phyloP scores from a whole-genome alignment of 2,329 filamentous ascomycete species.

The Zasmidium angulare region DNA sequence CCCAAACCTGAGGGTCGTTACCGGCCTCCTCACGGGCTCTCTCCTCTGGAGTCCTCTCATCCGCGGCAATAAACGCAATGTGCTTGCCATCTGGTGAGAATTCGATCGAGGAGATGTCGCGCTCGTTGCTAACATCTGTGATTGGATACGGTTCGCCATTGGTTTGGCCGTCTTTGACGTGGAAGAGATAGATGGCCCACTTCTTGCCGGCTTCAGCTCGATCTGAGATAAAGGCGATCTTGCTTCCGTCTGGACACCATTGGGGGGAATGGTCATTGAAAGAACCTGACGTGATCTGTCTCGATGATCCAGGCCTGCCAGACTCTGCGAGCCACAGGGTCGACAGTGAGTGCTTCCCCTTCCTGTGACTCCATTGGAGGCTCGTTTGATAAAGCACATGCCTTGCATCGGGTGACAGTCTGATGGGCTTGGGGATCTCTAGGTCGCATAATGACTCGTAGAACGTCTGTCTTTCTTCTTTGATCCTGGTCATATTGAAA shows the following conservation, averaged over 20 bases:
- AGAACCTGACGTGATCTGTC: conserved; percentile 29
- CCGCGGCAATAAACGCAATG: conserved; percentile 37
- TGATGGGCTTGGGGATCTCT: conserved; percentile 25
- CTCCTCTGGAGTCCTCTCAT: conserved; percentile 35
- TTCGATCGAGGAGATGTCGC: conserved; percentile 27
- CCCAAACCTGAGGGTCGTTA: conserved; percentile 40
- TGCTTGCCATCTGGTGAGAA: conserved; percentile 37
- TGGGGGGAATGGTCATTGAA: conserved; percentile 27
- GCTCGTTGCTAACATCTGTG: conserved; percentile 30
- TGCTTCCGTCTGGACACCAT: conserved; percentile 31
- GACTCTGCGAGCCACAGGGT: conserved; percentile 32
- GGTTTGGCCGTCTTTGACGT: conserved; percentile 11
- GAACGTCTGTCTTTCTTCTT: neutral
- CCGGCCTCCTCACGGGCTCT: conserved; percentile 35
- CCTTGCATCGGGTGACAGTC: conserved; percentile 25
- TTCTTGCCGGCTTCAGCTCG: conserved; percentile 32
- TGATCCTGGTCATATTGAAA: neutral
- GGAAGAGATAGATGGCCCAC: conserved; percentile 33
- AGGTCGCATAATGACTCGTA: conserved; percentile 24
- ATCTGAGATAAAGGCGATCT: conserved; percentile 38
- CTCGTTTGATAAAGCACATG: conserved; percentile 29
- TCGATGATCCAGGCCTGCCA: conserved; percentile 24
- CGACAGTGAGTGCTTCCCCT: conserved; percentile 20
- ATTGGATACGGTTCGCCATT: conserved; percentile 30
- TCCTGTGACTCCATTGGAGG: conserved; percentile 19